A percentile compares a stretch with the other conserved stretches of the same genome.
Conservation (phyloP, 2,329 filamentous ascomycete genomes). For the Harringtonia lauricola region DNA sequence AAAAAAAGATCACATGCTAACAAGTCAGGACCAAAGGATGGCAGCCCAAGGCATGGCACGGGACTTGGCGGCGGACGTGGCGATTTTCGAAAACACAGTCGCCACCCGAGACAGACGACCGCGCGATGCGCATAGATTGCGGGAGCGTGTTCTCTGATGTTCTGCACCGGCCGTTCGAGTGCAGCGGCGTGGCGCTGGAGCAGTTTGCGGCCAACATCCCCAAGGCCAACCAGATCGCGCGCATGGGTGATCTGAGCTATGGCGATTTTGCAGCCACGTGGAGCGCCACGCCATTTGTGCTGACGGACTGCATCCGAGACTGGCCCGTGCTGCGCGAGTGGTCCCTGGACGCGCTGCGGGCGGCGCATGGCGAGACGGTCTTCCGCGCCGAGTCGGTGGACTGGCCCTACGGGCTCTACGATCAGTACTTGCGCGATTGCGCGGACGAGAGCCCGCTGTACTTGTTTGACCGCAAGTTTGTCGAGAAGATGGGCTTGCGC, state of each 20-base stretch:
- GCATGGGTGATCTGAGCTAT: constrained; percentile 56
- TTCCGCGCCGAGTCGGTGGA: constrained; percentile 92
- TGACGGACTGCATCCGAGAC: constrained; percentile 67
- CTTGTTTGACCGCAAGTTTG: constrained; percentile 80
- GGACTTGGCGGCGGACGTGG: constrained; percentile 83
- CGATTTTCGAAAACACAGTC: constrained; percentile 66
- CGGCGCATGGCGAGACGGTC: constrained; percentile 51
- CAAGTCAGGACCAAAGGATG: constrained; percentile 11
- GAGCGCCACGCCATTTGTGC: constrained; percentile 75
- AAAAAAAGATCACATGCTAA: constrained; percentile 18
- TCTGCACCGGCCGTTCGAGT: constrained; percentile 82
- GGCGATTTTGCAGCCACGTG: constrained; percentile 65
- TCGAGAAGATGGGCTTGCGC: constrained; percentile 68
- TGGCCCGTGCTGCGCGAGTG: constrained; percentile 74
- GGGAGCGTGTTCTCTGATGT: constrained; percentile 78
- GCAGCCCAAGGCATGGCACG: constrained; percentile 54
- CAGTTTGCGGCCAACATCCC: constrained; percentile 65
- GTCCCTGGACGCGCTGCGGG: constrained; percentile 56
- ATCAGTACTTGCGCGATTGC: constrained; percentile 69
- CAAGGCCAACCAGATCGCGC: constrained; percentile 56
- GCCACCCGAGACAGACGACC: constrained; percentile 28
- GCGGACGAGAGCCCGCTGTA: constrained; percentile 84
- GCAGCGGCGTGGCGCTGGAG: constrained; percentile 60
- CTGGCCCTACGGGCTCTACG: constrained; percentile 76
- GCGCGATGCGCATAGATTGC: constrained; percentile 54